Base-by-base conservation (phyloP, 2,329 filamentous ascomycete genomes). In the Aspergillus thermomutatus region DNA sequence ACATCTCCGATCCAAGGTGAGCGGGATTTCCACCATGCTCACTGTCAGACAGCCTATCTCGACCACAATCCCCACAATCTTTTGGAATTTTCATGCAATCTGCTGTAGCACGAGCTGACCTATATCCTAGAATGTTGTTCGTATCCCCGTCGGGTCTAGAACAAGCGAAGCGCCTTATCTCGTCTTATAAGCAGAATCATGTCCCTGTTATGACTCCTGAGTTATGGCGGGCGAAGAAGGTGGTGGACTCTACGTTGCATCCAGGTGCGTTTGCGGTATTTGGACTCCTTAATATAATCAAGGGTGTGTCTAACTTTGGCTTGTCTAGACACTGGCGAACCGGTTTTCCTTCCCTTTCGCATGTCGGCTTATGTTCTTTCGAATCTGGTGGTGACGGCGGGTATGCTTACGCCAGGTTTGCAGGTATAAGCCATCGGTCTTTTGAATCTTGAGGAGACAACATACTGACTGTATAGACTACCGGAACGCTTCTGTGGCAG, bases 321-420 rank as follows among this genome's bases (percentile, higher is more conserved):
- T 14, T 28, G 6, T 25, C n/a, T 62, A 95, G 94, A 99, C 75
- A 97, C 92, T 19, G 94, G 94, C 64, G 82, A 92, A 73, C 88
- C 93, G 49, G 92, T 99, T 61, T 85, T 97, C 67, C 83, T 99
- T 19, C 94, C 94, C 21, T 97, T 97, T 74, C 90, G 94, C 72
- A 99, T 99, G 94, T 97, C 93, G 52, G 90, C 85, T 77, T 99
- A 94, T 72, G 92, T 96, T 54, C 77, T 97, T 54, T 92, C 92
- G 62, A 99, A 99, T 76, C 78, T 99, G 73, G 82, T 97, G 56
- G 93, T 97, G 59, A 99, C 94, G 48, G 93, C 87, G 6, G 94
- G 94, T 68, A 99, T 99, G 94, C 88, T 99, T 55, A 94, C 93
- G 53, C 94, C 94, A 3, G 90, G 90, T 9, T 83, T 97, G 25